phyloP scores from a whole-genome alignment of 2,329 filamentous ascomycete genomes.

The Botrytis sinoallii region DNA sequence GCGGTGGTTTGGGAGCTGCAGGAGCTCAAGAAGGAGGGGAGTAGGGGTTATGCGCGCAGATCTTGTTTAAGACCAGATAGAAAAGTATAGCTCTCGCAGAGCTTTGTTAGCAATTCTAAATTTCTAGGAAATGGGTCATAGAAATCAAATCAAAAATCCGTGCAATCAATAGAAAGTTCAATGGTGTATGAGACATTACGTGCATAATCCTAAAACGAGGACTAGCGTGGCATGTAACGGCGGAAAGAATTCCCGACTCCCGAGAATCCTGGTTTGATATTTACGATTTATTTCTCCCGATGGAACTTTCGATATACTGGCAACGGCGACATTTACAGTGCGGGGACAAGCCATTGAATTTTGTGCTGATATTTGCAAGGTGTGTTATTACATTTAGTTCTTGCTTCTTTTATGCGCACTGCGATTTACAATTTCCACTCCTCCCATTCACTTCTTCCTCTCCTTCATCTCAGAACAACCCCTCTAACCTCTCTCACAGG shows the following conservation, averaged over 20 bases:
- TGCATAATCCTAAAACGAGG: constrained; percentile 10
- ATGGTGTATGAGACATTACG: neutral
- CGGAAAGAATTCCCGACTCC: constrained; percentile 11
- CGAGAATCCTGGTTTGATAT: constrained; percentile 16
- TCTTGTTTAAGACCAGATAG: neutral
- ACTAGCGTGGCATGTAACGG: constrained; percentile 4
- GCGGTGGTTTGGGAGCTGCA: neutral
- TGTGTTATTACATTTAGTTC: neutral
- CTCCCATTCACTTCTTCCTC: neutral
- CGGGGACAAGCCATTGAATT: neutral
- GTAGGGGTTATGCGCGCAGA: neutral
- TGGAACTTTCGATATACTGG: neutral
- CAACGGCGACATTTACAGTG: neutral
- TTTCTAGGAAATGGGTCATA: neutral
- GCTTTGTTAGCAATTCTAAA: neutral
- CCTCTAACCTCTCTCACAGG: constrained; percentile 4
- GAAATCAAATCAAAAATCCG: neutral
- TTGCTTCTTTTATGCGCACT: too few species aligned
- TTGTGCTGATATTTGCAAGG: neutral
- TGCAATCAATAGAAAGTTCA: neutral
- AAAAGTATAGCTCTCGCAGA: neutral
- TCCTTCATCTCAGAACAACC: neutral
- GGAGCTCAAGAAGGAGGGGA: neutral
- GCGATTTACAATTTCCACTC: neutral
- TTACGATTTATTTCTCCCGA: constrained; percentile 9